Base-by-base conservation (phyloP, 2,329 filamentous ascomycete species). In the Neoarthrinium moseri region DNA sequence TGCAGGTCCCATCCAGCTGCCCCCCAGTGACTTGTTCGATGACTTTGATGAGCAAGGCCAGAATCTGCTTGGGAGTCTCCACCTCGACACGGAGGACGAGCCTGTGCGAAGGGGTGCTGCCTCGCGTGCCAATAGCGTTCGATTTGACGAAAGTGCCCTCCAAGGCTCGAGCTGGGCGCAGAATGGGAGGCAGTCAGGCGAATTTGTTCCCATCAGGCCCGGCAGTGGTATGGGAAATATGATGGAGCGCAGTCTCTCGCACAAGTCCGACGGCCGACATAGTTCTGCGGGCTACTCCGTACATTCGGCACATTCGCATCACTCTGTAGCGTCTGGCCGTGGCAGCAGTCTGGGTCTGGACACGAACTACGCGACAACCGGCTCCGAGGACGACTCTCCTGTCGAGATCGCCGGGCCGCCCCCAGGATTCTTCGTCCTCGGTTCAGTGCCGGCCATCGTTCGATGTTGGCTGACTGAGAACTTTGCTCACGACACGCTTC, bases 131-230 rank as follows among this genome's bases (percentile, higher is more conserved):
- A 97, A 97, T 64, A 97, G 94, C 62, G 94, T 99, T 56, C 88
- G 94, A 29, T 99, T 99, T 59, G 94, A 97, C 62, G 92, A 97
- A 64, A 96, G 90, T 61, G 91, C 92, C 12, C 83, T 96, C 56
- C 91, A 96, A 57, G 87, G 89, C 38, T 91, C 81, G 7, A 80
- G 91, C 64, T 95, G 94, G 81, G 86, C 85, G 29, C 89, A 95
- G 60, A 83, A 82, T 53, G 88, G 86, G 48, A 83, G 92, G 35
- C 86, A 91, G 46, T 92, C 89, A 11, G 83, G 88, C 37, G 94
- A 97, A 46, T 86, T 95, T 55, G 82, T 84, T 32, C 86, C 88
- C 21, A 74, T 83, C 38, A 79, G 92, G 42, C 91, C 89, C 18
- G 81, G 84, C 20, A 95, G 90, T 64, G 86, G 89, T 27, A 75